These are phyloP conservation scores for Auriscalpium vulgare DNA, from an alignment of 768 basidiomycete species.

Conservation along the genomic window DNA sequence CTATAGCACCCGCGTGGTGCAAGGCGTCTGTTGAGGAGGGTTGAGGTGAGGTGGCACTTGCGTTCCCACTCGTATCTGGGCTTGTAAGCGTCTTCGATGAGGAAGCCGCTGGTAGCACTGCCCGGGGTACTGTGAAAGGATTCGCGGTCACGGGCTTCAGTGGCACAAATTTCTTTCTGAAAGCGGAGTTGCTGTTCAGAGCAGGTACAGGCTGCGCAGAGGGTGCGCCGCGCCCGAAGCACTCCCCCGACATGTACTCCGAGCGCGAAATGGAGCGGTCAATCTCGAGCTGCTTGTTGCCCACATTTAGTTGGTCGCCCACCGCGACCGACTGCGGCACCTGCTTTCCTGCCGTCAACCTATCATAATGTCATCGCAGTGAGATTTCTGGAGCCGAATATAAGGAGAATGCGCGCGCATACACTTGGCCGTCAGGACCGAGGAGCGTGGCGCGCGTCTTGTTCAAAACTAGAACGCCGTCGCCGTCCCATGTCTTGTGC, in stretches of 20 bases:
- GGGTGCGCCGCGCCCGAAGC: constrained; percentile 40
- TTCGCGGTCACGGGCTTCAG: constrained; percentile 23
- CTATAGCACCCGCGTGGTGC: constrained; percentile 8
- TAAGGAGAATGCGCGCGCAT: constrained; percentile 17
- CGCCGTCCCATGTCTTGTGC: constrained; percentile 89
- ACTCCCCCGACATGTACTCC: constrained; percentile 58
- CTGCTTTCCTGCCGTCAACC: constrained; percentile 45
- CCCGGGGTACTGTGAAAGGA: constrained; percentile 16
- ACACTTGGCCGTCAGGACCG: constrained; percentile 62
- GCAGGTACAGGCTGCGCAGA: constrained; percentile 15
- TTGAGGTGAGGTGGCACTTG: constrained; percentile 5
- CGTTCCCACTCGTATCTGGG: no score
- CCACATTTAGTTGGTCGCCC: constrained; percentile 32
- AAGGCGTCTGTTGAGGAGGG: constrained; percentile 5
- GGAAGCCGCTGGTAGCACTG: constrained; percentile 9
- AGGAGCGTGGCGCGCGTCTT: constrained; percentile 39
- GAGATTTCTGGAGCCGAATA: background rate
- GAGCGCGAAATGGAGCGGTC: constrained; percentile 46
- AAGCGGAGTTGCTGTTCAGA: constrained; percentile 21
- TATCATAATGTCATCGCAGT: constrained; percentile 16
- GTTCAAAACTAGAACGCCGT: constrained; percentile 53
- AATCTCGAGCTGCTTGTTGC: constrained; percentile 57
- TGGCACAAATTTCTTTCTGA: constrained; percentile 24
- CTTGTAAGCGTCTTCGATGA: no score
- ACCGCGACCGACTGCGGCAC: constrained; percentile 27